Base-by-base conservation (phyloP, 257 asterid genomes). In the Striga asiatica region DNA sequence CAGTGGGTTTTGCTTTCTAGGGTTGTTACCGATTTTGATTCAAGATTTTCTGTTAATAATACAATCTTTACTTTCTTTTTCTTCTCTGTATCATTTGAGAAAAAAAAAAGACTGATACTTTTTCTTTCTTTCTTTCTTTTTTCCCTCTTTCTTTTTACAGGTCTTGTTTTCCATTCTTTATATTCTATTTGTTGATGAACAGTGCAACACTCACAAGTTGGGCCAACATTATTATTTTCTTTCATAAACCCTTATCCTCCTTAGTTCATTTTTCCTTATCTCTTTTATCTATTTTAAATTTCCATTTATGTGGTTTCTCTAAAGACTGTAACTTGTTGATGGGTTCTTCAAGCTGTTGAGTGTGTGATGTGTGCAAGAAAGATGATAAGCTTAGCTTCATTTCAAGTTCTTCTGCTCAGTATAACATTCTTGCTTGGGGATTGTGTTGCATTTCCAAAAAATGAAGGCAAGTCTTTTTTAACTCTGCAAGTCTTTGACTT, bases 21-120 rank as follows among this genome's bases (percentile, higher is more conserved):
- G 73, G 71, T 75, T 56, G 83, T 78, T 82, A 41, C 63, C 68
- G 70, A 57, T 73, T 66, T 59, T 57, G 85, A 75, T 77, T 73
- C 84, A 49, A 68, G 69, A 68, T 75, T 83, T 67, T 11, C 73
- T 39, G 59, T 49, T 35, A 69, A 75, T 78, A 58, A 62, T 69
- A 53, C 72, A 64, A 21, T 25, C 64, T 71, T 57, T 37, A 42
- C 51, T 28, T 60, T 37, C 28, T 68, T 56, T 24, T 13, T 11
- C 29, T 54, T 25, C 16, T 67, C 18, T 22, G 31, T 14, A 13
- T 28, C 18, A 18, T 37, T n/a, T n/a, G 21, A 24, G 8, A 43
- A 5, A 7, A 43, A 12, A 60, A 38, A 63, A 8, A 60, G 37
- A 62, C 41, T 31, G 12, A 55, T 68, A 64, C 60, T 77, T 62